These are phyloP conservation scores for Chlamydomonas sp. DNA, from an alignment of 139 green algal genomes.

Conservation along the genomic window DNA sequence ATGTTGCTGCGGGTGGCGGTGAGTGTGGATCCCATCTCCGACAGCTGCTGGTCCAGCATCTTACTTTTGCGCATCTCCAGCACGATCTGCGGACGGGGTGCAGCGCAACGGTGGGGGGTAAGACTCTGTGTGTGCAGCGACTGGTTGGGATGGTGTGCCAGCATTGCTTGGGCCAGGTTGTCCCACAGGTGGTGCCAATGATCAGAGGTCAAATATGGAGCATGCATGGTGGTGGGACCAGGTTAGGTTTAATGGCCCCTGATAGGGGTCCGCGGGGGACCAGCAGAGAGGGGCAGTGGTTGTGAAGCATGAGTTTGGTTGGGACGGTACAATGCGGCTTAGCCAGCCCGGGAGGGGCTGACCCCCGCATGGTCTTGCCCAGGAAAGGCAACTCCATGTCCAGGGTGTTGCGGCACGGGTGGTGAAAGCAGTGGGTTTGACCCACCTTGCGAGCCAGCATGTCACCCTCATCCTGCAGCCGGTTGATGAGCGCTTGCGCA, in stretches of 20 bases:
- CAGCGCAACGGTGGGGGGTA: neutral
- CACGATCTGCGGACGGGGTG: slow-evolving; percentile 60
- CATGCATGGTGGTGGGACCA: no score
- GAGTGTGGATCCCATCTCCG: slow-evolving; percentile 47
- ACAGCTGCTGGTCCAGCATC: slow-evolving; percentile 65
- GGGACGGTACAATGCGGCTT: no score
- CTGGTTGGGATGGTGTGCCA: neutral
- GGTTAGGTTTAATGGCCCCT: no score
- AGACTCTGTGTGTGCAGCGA: neutral
- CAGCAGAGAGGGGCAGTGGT: no score
- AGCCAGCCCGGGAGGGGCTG: neutral
- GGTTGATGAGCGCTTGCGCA: slow-evolving; percentile 54
- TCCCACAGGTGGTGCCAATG: no score
- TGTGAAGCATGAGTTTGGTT: no score
- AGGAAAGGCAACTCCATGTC: neutral
- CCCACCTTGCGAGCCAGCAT: slow-evolving; percentile 64
- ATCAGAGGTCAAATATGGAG: no score
- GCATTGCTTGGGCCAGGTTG: no score
- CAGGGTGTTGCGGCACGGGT: neutral
- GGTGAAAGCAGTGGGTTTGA: neutral
- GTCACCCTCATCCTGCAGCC: slow-evolving; percentile 64
- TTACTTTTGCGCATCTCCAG: slow-evolving; percentile 68
- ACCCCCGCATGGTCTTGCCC: neutral
- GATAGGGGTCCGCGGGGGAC: no score
- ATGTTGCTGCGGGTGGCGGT: slow-evolving; percentile 68